Conservation (phyloP, 495 filamentous ascomycete genomes). For the Jackrogersella minutella region DNA sequence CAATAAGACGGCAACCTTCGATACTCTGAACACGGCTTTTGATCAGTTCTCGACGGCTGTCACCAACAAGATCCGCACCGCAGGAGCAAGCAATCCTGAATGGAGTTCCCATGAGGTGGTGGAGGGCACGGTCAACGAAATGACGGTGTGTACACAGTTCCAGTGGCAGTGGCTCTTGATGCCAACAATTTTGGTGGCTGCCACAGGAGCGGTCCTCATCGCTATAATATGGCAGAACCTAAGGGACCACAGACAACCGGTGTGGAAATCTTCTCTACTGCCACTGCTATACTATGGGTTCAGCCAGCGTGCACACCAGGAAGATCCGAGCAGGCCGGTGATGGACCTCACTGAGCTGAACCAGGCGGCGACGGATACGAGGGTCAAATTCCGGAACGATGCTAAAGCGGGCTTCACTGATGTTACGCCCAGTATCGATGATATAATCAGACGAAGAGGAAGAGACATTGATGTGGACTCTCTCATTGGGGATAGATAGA, state of each 20-base stretch:
- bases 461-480: slow-evolving; percentile 19
- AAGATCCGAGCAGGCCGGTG: not conserved
- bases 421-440: slow-evolving; percentile 5
- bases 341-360: slow-evolving; percentile 21
- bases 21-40: slow-evolving; percentile 17
- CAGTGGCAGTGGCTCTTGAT: slow-evolving; percentile 33
- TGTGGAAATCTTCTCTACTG: slow-evolving; percentile 30
- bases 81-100: slow-evolving; percentile 18
- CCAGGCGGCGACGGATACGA: slow-evolving; percentile 6
- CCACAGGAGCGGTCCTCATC: slow-evolving; percentile 10
- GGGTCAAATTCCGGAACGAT: not conserved
- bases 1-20: slow-evolving; percentile 12
- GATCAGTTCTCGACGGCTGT: slow-evolving; percentile 23
- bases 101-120: not conserved
- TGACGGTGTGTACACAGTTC: slow-evolving; percentile 26
- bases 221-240: slow-evolving; percentile 15
- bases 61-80: slow-evolving; percentile 22
- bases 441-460: not conserved
- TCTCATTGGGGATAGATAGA: slow-evolving; percentile 5
- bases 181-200: slow-evolving; percentile 11
- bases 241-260: slow-evolving; percentile 12
- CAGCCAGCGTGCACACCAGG: not conserved
- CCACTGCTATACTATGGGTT: slow-evolving; percentile 28
- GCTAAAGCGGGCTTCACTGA: slow-evolving; percentile 10
- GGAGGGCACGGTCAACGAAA: not conserved